phyloP scores from a whole-genome alignment of 2,329 filamentous ascomycete species.

The Macrophomina phaseolina region DNA sequence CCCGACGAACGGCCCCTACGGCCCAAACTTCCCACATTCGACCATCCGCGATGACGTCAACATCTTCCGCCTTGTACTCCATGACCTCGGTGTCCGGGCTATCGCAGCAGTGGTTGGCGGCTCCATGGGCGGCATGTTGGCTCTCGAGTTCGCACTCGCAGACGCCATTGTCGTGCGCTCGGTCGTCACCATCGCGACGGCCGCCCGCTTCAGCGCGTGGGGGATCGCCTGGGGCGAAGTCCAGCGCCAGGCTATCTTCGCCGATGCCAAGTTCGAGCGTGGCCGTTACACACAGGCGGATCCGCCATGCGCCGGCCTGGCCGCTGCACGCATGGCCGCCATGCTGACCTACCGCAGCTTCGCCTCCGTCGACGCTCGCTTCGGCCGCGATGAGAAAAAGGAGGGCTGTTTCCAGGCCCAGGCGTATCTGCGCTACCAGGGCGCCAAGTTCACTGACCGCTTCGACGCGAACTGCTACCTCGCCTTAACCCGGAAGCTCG shows the following conservation, averaged over 20 bases:
- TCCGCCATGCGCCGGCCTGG: slow-evolving; percentile 83
- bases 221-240: slow-evolving; percentile 90
- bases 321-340: slow-evolving; percentile 95
- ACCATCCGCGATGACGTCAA: slow-evolving; percentile 95
- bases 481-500: slow-evolving; percentile 94
- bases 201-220: slow-evolving; percentile 84
- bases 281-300: slow-evolving; percentile 91
- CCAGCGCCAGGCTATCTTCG: slow-evolving; percentile 92
- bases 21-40: slow-evolving; percentile 93
- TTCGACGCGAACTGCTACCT: slow-evolving; percentile 99
- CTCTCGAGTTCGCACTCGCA: slow-evolving; percentile 88
- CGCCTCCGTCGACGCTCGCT: slow-evolving; percentile 96
- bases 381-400: slow-evolving; percentile 76
- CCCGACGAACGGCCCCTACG: slow-evolving; percentile 75
- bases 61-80: slow-evolving; percentile 78
- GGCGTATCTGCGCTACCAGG: slow-evolving; percentile 96
- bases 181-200: slow-evolving; percentile 84
- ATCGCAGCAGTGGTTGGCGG: slow-evolving; percentile 81
- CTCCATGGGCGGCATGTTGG: slow-evolving; percentile 87
- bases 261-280: slow-evolving; percentile 97
- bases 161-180: slow-evolving; percentile 82
- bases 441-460: slow-evolving; percentile 92
- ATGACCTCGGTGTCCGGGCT: slow-evolving; percentile 80
- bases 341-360: slow-evolving; percentile 94
- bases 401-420: slow-evolving; percentile 89